A percentile compares a stretch with the other conserved stretches of the same genome.
phyloP scores from a whole-genome alignment of 2,329 filamentous ascomycete species.

The Dothideomycetes sp. region DNA sequence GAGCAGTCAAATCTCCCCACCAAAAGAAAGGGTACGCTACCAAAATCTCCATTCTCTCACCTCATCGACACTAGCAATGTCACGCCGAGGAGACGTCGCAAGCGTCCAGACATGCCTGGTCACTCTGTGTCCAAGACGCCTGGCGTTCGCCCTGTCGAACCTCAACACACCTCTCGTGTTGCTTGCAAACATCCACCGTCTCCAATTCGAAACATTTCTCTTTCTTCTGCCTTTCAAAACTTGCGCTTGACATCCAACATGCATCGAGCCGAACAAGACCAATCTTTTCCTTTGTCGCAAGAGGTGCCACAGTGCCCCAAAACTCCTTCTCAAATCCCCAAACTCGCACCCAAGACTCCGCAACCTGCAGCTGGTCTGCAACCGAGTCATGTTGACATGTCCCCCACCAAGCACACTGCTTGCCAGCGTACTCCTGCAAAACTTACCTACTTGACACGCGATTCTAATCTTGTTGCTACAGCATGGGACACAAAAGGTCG shows the following conservation, averaged over 20 bases:
- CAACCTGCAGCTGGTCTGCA: not conserved
- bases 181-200: not conserved
- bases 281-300: conserved; percentile 8
- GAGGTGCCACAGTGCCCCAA: conserved; percentile 8
- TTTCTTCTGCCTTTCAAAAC: conserved; percentile 10
- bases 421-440: conserved; percentile 17
- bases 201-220: conserved; percentile 8
- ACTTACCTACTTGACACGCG: conserved; percentile 46
- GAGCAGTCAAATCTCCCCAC: conserved; percentile 19
- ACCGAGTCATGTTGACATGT: conserved; percentile 6
- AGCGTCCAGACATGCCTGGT: not conserved
- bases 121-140: not conserved
- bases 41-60: conserved; percentile 19
- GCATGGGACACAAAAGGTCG: conserved; percentile 71
- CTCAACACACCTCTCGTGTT: not conserved
- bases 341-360: conserved; percentile 9
- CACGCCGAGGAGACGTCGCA: not conserved
- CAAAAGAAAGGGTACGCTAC: conserved; percentile 43
- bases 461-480: conserved; percentile 60
- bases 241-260: conserved; percentile 10
- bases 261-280: not conserved
- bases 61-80: conserved; percentile 6
- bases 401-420: conserved; percentile 8
- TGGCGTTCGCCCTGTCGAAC: too few relatives aligned
- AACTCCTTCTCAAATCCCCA: conserved; percentile 13